Evolutionary conservation across 202 grass and related monocot species (phyloP), one percentile per base, ranked within the genome.

Genomic region (Brachypodium distachyon): DNA sequence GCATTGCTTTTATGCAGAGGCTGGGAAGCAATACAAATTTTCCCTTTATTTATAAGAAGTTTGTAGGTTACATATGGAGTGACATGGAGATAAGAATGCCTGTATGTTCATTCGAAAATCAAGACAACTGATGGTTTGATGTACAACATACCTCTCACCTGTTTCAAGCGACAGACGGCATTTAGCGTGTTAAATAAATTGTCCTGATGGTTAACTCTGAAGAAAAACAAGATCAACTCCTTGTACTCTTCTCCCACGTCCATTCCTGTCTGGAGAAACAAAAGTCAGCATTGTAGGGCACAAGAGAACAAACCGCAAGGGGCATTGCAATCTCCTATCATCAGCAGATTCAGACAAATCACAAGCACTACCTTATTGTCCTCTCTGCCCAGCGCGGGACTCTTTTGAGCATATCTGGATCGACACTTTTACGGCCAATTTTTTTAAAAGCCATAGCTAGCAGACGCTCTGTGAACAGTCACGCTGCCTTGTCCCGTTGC

Each of bases 291-390:
- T 67, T 67, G 39, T 17, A 18, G 7, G 63, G 39, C 6, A 43
- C 14, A 67, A 46, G 44, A 67, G 22, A 67, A 29, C 40, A 67
- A 44, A 67, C 28, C 7, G 38, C 22, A 43, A 43, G 1, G 1
- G 21, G 38, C 38, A 28, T 59, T 74, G 72, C 37, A 74, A 74
- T 67, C 61, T 61, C 52, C 18, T 11, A 51, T 22, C 17, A 18
- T 64, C 16, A 36, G 40, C 4, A 60, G 59, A 27, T 12, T 61
- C 70, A 80, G 66, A 77, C 73, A 82, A 78, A 50, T 21, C 65
- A 42, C 12, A 50, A 72, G 78, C 34, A 50, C 26, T 26, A 51
- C 33, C 11, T 75, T 60, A 37, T 60, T 60, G 38, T 60, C 38
- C 26, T 50, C 27, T 12, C 12, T 17, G 6, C 17, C 27, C 26